Conservation (phyloP, 495 filamentous ascomycete genomes). For the Bombardia bombarda region DNA sequence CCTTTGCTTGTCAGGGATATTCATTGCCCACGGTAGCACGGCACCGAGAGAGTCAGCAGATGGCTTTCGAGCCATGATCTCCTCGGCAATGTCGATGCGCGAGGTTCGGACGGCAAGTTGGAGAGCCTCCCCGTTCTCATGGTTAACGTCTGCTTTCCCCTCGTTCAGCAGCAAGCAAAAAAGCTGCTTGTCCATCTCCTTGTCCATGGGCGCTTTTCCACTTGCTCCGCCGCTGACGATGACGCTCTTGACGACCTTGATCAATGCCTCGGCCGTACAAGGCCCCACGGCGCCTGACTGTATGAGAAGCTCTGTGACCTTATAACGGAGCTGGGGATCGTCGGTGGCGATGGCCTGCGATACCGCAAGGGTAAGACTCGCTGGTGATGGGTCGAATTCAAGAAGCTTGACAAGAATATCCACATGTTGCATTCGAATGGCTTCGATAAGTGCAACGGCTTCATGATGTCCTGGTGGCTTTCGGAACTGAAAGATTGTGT, state of each 20-base stretch:
- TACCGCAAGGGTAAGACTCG: conserved; percentile 15
- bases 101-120: conserved; percentile 25
- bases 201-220: neutral
- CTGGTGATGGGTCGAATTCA: conserved; percentile 9
- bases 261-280: conserved; percentile 17
- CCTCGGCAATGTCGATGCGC: conserved; percentile 22
- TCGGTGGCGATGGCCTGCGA: conserved; percentile 15
- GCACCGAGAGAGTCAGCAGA: conserved; percentile 19
- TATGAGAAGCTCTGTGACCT: conserved; percentile 12
- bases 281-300: conserved; percentile 13
- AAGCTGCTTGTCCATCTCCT: neutral
- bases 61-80: conserved; percentile 24
- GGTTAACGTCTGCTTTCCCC: neutral
- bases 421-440: conserved; percentile 13
- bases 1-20: conserved; percentile 1
- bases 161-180: neutral
- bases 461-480: conserved; percentile 12
- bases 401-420: conserved; percentile 18
- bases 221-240: neutral
- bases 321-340: conserved; percentile 8
- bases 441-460: conserved; percentile 17
- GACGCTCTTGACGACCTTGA: conserved; percentile 12
- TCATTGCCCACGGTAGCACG: conserved; percentile 19
- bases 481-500: conserved; percentile 12
- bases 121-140: conserved; percentile 22